Conservation (phyloP, 176 grass and related monocot species). For the Tillandsia leiboldiana region DNA sequence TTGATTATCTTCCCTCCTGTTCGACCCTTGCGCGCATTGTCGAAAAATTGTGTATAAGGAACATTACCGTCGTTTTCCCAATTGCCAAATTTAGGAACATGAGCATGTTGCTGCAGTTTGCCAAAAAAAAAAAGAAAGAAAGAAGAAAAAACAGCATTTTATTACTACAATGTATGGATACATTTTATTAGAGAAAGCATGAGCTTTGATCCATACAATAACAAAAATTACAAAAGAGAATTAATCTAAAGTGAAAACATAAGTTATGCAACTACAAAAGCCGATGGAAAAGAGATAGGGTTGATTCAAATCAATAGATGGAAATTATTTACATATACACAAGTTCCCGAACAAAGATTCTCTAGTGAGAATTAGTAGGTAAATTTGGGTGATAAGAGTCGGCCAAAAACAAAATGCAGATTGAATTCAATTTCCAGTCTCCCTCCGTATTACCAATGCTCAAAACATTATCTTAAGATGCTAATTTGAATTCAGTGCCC, state of each 20-base stretch:
- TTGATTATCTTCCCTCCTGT: slow-evolving; percentile 32
- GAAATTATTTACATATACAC: not conserved
- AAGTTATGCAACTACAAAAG: not conserved
- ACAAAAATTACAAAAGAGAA: no score
- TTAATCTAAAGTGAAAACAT: no score
- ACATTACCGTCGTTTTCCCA: slow-evolving; percentile 50
- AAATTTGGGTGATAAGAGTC: not conserved
- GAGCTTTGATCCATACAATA: no score
- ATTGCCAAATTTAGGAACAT: slow-evolving; percentile 70
- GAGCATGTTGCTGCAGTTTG: slow-evolving; percentile 30
- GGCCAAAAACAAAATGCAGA: no score
- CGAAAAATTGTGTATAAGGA: slow-evolving; percentile 62
- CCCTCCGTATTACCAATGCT: no score
- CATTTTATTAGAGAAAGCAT: no score
- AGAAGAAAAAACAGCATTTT: slow-evolving; percentile 14
- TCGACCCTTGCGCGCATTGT: slow-evolving; percentile 58
- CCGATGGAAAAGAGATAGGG: not conserved
- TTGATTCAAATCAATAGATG: not conserved
- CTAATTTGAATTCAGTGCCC: no score
- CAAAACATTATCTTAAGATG: no score
- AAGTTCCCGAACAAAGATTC: not conserved
- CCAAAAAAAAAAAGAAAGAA: not conserved
- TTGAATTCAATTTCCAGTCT: no score
- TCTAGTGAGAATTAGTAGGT: not conserved
- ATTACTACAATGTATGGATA: not conserved